Percentiles rank a stretch among this genome's conserved stretches.
Evolutionary conservation across 1,284 basidiomycete species (phyloP).

Genomic region (Ceratobasidium sp.): DNA sequence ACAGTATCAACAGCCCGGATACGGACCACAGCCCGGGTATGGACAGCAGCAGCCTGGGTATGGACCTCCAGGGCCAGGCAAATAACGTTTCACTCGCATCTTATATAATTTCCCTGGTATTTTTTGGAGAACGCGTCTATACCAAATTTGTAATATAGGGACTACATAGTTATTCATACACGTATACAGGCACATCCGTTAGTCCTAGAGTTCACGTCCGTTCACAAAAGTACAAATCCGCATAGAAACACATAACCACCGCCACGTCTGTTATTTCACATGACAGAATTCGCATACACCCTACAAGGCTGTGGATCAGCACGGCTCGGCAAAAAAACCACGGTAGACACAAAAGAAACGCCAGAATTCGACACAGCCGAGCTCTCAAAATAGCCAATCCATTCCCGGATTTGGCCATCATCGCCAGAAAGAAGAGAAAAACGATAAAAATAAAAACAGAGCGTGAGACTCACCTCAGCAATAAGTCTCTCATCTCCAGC

Average conservation of each 20-base stretch:
- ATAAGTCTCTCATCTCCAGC: constrained; percentile 38
- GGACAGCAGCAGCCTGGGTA: background rate
- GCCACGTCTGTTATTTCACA: background rate
- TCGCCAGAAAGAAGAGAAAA: background rate
- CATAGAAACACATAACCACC: background rate
- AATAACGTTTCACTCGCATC: background rate
- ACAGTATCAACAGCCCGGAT: constrained; percentile 33
- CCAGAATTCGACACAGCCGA: background rate
- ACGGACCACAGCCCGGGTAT: constrained; percentile 20
- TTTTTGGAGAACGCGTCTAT: background rate
- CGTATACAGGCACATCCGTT: constrained; percentile 14
- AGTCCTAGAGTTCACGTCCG: background rate
- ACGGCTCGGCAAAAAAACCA: constrained; percentile 2
- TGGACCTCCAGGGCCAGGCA: background rate
- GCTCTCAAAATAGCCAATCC: constrained; percentile 1
- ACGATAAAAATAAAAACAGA: background rate
- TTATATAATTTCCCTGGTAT: background rate
- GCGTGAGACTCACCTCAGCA: constrained; percentile 36
- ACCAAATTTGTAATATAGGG: constrained; percentile 10
- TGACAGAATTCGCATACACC: constrained; percentile 11
- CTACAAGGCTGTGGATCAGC: constrained; percentile 10
- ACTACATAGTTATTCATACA: constrained; percentile 29
- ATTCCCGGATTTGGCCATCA: background rate
- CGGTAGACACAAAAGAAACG: background rate
- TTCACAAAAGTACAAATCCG: background rate